Base-by-base conservation (phyloP, 2,329 filamentous ascomycete genomes). In the Domatiomyces catenatus region DNA sequence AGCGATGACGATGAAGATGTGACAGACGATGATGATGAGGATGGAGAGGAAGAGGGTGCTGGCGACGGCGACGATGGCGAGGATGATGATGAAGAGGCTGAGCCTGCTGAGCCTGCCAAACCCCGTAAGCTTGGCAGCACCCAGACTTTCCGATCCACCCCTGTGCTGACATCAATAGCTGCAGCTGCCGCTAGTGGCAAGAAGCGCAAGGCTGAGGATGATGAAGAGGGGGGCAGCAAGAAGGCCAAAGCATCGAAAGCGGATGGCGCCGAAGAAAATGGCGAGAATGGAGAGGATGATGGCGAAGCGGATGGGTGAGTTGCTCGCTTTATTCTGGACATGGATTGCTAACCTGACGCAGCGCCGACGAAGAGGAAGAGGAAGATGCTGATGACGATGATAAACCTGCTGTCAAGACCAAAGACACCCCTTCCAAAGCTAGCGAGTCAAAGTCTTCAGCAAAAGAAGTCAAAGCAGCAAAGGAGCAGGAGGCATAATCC, bases 1-100 rank as follows among this genome's bases (percentile, higher is more conserved):
- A 17, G 26, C 50, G 65, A 63, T 54, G 65, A 64, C 52, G 63
- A 66, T 50, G 62, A 61, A 24, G 63, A 61, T 17, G 61, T 64
- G 20, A 56, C 56, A 43, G 62, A 61, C 5, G 61, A 61, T 24
- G 61, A 54, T 42, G 69, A 66, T 50, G 68, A 67, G 45, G 65
- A 67, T 8, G 56, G 47, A 54, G 59, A 61, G 36, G 57, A 58
- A 8, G 58, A 59, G 6, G 57, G 53, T 17, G 56, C 52, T 22
- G 56, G 48, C 26, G 56, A 53, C 18, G 57, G 32, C n/a, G 57
- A 50, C 22, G 56, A 46, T 10, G 54, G 50, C 15, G 54, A 49
- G 24, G 57, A 55, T 12, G 55, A 54, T 10, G 55, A 54, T n/a
- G 8, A 10, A 39, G 17, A 24, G 15, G 24, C 24, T 8, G 19